These are phyloP conservation scores for Cladochytrium replicatum DNA, from an alignment of 192 early-diverging fungal genomes.

Conservation along the genomic window DNA sequence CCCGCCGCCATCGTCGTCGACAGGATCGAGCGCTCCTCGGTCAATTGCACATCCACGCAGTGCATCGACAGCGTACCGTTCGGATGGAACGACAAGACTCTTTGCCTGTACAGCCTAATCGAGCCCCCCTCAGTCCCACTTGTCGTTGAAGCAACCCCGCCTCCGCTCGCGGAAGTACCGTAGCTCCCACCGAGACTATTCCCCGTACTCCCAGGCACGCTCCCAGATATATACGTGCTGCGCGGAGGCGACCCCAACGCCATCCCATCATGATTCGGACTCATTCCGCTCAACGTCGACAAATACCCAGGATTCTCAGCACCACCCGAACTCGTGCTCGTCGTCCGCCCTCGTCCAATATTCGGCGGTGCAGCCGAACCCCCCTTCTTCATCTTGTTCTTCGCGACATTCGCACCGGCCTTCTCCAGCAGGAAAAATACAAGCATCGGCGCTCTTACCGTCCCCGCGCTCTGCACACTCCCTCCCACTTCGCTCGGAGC, in stretches of 20 bases:
- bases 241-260: not conserved
- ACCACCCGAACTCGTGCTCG: too few species aligned
- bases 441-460: too few species aligned
- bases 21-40: slow-evolving; percentile 1
- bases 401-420: too few species aligned
- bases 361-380: too few species aligned
- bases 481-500: too few species aligned
- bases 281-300: slow-evolving; percentile 13
- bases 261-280: not conserved
- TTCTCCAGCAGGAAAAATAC: too few species aligned
- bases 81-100: slow-evolving; percentile 23
- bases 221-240: too few species aligned
- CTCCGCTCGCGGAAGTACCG: not conserved
- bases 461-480: too few species aligned
- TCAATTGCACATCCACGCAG: slow-evolving; percentile 23
- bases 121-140: not conserved
- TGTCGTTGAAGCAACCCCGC: not conserved
- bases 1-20: not conserved
- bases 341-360: not conserved
- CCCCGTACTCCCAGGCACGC: too few species aligned
- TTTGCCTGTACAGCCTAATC: slow-evolving; percentile 14
- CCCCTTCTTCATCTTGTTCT: too few species aligned
- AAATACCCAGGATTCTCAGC: slow-evolving; percentile 1
- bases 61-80: slow-evolving; percentile 22
- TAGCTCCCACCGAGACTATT: not conserved